Evolutionary conservation across 176 grass and related monocot species (phyloP), one percentile per base, ranked within the genome.

Genomic region (Otatea glauca): DNA sequence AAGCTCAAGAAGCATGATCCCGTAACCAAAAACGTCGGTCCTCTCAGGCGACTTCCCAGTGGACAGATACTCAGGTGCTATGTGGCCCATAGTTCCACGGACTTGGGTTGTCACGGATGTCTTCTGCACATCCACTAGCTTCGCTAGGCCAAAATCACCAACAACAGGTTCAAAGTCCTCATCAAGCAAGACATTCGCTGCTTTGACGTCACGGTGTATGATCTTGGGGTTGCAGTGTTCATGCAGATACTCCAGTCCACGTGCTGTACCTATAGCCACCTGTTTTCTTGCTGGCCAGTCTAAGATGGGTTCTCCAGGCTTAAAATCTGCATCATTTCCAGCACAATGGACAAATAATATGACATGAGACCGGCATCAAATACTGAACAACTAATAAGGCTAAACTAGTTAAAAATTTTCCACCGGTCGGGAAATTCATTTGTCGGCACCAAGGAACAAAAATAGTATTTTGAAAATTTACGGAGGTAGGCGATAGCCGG

Each of bases 1-100:
- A 85, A 97, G 87, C 79, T 97, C 94, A 61, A 97, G 89, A 82
- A 97, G 90, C 94, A 92, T 97, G 64, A 94, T 90, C 25, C 94
- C 94, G n/a, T 94, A 97, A 21, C 94, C 94, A 84, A 97, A 97
- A 81, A 97, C 92, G 82, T 97, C 94, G 21, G 92, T 97, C 58
- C 85, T 91, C 68, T 94, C 89, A 12, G 91, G 92, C 0, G 92
- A 97, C 74, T 94, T 97, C 64, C 94, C 94, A 20, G 94, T 97
- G 20, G 92, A 97, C 29, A 97, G 78, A 87, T 97, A 97, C 67
- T 97, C 94, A 34, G 94, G 94, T 81, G 94, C 94, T 61, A 97
- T 97, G 72, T 97, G 94, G 78, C 94, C 92, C 92, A 94, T 97
- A 17, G 94, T 97, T 78, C 94, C 94, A 72, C 94, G 87, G 39